These are phyloP conservation scores for Trametes cingulata DNA, from an alignment of 768 basidiomycete species.

Conservation along the genomic window DNA sequence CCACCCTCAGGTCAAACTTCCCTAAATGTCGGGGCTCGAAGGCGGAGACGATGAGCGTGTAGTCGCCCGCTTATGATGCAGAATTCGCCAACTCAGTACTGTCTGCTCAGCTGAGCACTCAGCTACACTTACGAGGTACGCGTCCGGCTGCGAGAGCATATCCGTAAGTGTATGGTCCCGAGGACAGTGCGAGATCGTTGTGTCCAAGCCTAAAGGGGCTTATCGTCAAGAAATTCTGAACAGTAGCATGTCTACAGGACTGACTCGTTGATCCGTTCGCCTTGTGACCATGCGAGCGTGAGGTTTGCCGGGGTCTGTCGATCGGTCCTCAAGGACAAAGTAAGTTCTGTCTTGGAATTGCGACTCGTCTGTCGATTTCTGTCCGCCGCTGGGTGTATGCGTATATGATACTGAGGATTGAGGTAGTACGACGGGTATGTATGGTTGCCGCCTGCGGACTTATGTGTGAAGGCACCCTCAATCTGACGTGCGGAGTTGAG, in stretches of 20 bases:
- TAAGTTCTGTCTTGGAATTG: slow-evolving; percentile 40
- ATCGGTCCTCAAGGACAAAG: slow-evolving; percentile 52
- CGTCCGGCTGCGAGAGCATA: slow-evolving; percentile 55
- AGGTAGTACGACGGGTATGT: slow-evolving; percentile 79
- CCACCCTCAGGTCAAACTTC: slow-evolving; percentile 61
- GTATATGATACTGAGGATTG: slow-evolving; percentile 87
- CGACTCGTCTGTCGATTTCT: background rate
- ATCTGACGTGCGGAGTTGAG: slow-evolving; percentile 41
- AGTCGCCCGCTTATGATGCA: slow-evolving; percentile 61
- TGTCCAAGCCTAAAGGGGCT: slow-evolving; percentile 47
- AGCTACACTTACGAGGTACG: slow-evolving; percentile 49
- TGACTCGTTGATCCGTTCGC: slow-evolving; percentile 74
- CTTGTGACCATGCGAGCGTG: slow-evolving; percentile 72
- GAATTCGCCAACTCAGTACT: background rate
- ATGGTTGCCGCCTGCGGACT: slow-evolving; percentile 84
- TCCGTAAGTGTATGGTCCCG: slow-evolving; percentile 83
- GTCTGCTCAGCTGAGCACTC: slow-evolving; percentile 15
- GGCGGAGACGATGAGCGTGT: slow-evolving; percentile 81
- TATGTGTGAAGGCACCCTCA: slow-evolving; percentile 59
- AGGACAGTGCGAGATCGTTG: slow-evolving; percentile 70
- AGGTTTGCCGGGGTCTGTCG: slow-evolving; percentile 75
- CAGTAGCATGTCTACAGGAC: slow-evolving; percentile 31
- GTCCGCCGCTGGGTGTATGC: slow-evolving; percentile 43
- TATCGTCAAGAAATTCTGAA: background rate
- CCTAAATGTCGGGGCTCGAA: slow-evolving; percentile 75